Evolutionary conservation across 768 basidiomycete genomes (phyloP).

Genomic region (Rhizopogon roseolus): DNA sequence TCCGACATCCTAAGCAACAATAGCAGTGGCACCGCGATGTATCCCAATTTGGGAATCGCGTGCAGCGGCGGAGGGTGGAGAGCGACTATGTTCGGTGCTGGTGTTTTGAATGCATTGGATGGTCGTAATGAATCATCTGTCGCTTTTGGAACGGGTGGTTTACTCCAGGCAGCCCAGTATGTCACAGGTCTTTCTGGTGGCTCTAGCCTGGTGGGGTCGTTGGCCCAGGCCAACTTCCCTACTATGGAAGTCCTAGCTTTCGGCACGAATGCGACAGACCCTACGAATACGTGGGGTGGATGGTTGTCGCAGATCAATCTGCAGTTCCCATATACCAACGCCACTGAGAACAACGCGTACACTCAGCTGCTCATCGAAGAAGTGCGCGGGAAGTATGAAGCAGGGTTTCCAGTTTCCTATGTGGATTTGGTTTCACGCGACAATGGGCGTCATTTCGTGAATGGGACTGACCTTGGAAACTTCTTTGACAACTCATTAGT

Average conservation of each 20-base stretch:
- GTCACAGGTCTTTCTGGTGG: conserved; percentile 31
- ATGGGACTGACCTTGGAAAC: conserved; percentile 9
- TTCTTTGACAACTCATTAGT: conserved; percentile 12
- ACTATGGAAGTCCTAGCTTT: conserved; percentile 18
- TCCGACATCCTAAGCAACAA: conserved; percentile 16
- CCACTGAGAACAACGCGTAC: conserved; percentile 8
- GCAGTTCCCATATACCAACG: conserved; percentile 8
- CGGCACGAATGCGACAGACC: conserved; percentile 6
- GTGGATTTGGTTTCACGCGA: conserved; percentile 8
- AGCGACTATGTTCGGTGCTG: conserved; percentile 33
- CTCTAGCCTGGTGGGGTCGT: conserved; percentile 17
- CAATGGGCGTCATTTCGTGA: conserved; percentile 13
- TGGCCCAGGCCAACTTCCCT: conserved; percentile 25
- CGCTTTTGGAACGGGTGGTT: conserved; percentile 25
- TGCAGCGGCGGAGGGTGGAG: conserved; percentile 38
- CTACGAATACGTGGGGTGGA: conserved; percentile 8
- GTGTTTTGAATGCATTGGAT: conserved; percentile 26
- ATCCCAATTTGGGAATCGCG: conserved; percentile 23
- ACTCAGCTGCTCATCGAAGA: conserved; percentile 12
- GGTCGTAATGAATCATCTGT: conserved; percentile 25
- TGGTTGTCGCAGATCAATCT: conserved; percentile 14
- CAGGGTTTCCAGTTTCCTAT: conserved; percentile 7
- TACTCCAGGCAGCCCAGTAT: conserved; percentile 34
- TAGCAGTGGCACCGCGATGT: neutral
- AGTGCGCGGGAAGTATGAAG: conserved; percentile 11